These are phyloP conservation scores for Cladosporium sp. DNA, from an alignment of 2,329 filamentous ascomycete species.

Conservation along the genomic window DNA sequence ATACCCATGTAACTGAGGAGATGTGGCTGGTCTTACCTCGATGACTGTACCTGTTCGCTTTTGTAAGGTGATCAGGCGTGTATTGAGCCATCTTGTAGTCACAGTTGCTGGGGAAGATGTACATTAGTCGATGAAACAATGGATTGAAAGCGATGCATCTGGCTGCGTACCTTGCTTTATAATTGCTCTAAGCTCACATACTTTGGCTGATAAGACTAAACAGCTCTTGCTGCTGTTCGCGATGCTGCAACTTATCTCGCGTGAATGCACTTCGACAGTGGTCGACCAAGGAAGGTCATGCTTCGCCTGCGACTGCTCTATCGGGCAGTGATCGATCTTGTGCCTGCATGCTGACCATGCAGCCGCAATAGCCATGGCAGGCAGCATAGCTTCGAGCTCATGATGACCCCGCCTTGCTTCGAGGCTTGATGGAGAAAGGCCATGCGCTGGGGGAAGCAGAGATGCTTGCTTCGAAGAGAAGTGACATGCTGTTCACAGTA, in stretches of 20 bases:
- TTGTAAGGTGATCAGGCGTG: background rate
- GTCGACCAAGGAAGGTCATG: background rate
- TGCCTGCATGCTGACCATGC: constrained; percentile 18
- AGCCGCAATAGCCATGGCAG: background rate
- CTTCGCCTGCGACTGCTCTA: constrained; percentile 2
- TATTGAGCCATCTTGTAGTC: constrained; percentile 6
- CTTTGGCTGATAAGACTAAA: background rate
- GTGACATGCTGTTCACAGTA: background rate
- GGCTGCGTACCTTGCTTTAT: background rate
- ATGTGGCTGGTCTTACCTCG: background rate
- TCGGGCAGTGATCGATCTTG: background rate
- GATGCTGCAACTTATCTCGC: background rate
- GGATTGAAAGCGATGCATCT: background rate
- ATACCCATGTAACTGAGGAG: background rate
- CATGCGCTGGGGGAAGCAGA: background rate
- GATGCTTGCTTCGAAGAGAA: too few relatives aligned
- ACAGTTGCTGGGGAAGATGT: background rate
- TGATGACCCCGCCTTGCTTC: background rate
- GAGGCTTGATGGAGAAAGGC: background rate
- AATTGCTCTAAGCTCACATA: background rate
- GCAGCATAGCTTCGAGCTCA: background rate
- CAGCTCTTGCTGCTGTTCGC: background rate
- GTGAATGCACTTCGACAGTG: background rate
- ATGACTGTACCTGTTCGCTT: constrained; percentile 15
- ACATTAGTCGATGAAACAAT: background rate